phyloP scores from a whole-genome alignment of 306 rosid genomes.

The Lathyrus aphaca region DNA sequence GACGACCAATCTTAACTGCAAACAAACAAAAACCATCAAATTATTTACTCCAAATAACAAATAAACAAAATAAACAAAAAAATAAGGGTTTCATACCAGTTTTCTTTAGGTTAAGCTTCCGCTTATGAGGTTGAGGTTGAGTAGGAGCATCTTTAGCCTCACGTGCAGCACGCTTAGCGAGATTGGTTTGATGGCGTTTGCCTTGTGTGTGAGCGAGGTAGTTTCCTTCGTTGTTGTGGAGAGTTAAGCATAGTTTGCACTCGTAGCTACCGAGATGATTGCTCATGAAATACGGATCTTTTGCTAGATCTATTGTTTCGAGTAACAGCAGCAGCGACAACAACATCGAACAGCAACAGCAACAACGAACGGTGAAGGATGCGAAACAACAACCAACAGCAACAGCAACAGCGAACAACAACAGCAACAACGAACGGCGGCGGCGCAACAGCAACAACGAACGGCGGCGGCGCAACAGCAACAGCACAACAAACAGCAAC shows the following conservation, averaged over 20 bases:
- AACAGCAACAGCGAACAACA: too few species aligned
- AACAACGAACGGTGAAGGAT: too few species aligned
- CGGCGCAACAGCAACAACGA: too few species aligned
- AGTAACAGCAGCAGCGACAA: too few species aligned
- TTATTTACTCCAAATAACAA: background rate
- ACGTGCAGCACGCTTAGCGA: constrained; percentile 93
- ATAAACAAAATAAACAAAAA: background rate
- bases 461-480: too few species aligned
- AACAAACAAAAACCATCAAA: background rate
- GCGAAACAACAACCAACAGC: too few species aligned
- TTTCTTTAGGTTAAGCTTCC: constrained; percentile 77
- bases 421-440: too few species aligned
- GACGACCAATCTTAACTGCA: constrained; percentile 93
- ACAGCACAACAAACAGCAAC: too few species aligned
- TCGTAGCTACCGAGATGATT: constrained; percentile 96
- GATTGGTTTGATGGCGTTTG: constrained; percentile 90
- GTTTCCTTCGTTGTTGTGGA: constrained; percentile 96
- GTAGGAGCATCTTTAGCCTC: constrained; percentile 97
- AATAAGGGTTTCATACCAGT: constrained; percentile 47
- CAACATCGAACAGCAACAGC: too few species aligned
- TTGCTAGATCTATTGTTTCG: constrained; percentile 94
- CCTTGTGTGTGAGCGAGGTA: constrained; percentile 98
- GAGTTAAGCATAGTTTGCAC: constrained; percentile 89
- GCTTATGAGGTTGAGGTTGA: constrained; percentile 97
- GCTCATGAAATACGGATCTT: constrained; percentile 98